These are phyloP conservation scores for Thermomyces lanuginosus DNA, from an alignment of 2,329 filamentous ascomycete species.

Conservation along the genomic window DNA sequence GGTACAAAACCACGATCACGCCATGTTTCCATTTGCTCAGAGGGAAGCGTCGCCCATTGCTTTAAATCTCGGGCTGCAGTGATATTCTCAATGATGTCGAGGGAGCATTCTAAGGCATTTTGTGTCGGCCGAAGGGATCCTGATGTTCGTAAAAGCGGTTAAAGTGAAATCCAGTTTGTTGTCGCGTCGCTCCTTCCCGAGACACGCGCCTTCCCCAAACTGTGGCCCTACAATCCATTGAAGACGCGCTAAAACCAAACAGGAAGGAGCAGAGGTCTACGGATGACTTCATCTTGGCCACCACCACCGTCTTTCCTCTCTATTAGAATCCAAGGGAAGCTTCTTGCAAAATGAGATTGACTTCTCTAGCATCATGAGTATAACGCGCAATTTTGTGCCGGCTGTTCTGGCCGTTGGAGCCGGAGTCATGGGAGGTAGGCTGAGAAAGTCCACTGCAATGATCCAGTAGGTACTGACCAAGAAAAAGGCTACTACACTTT, in stretches of 20 bases:
- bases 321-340: too few species aligned
- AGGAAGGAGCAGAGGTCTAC: background rate
- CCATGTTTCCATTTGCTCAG: conserved; percentile 32
- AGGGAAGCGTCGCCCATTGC: conserved; percentile 21
- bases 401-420: conserved; percentile 22
- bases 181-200: conserved; percentile 1
- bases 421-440: conserved; percentile 24
- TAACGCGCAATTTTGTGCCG: conserved; percentile 20
- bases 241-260: too few species aligned
- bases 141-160: conserved; percentile 3
- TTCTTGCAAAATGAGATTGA: conserved; percentile 1
- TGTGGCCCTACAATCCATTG: too few species aligned
- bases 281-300: too few species aligned
- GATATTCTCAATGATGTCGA: background rate
- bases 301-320: background rate
- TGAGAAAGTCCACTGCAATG: background rate
- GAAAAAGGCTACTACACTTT: conserved; percentile 28
- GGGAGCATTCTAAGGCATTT: conserved; percentile 4
- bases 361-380: conserved; percentile 15
- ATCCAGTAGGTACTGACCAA: conserved; percentile 4
- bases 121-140: conserved; percentile 4
- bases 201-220: background rate
- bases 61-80: conserved; percentile 12
- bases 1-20: conserved; percentile 35
- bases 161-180: conserved; percentile 4